Base-by-base conservation (phyloP, 2,329 filamentous ascomycete genomes). In the Scedosporium minutisporum region DNA sequence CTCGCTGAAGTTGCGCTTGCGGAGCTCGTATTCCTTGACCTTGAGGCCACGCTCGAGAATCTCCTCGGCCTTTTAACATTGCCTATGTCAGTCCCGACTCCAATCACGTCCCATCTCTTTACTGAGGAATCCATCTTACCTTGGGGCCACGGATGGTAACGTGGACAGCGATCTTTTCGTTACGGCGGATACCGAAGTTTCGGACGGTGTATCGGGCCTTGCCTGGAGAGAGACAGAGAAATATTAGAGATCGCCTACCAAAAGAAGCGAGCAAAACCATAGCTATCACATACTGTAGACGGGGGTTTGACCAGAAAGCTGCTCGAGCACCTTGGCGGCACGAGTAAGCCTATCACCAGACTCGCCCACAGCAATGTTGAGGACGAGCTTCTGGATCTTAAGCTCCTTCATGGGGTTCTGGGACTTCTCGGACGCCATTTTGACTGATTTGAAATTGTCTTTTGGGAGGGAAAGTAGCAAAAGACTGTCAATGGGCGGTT, bases 1-100 rank as follows among this genome's bases (percentile, higher is more conserved):
- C 87, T 96, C 91, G 77, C 89, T 93, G 90, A 99, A 99, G 91
- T 99, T 99, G 82, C 90, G 89, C 88, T 95, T 96, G 83, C 91
- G 90, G 75, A 99, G 86, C 82, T 99, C 95, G 85, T 99, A 99
- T 84, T 99, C 95, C 92, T 99, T 99, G 88, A 99, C 95, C 89
- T 99, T 99, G 79, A 99, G 90, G 79, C 95, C 95, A 87, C 95
- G 93, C 91, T 99, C 95, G 77, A 99, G 89, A 76, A 99, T 99
- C 84, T 99, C 95, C 87, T 99, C 95, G 68, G 95, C 95, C 89
- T 86, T 63, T 44, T 60, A 38, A 38, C 33, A 38, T 38, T 38
- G 9, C 33, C 33, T 5, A 65, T 66, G 23, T 57, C 12, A 57
- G 53, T 38, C 29, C 23, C 9, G 6, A 12, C 6, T 18, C 44